Evolutionary conservation across 192 early-diverging fungal species (phyloP).

Genomic region (Coemansia sp.): DNA sequence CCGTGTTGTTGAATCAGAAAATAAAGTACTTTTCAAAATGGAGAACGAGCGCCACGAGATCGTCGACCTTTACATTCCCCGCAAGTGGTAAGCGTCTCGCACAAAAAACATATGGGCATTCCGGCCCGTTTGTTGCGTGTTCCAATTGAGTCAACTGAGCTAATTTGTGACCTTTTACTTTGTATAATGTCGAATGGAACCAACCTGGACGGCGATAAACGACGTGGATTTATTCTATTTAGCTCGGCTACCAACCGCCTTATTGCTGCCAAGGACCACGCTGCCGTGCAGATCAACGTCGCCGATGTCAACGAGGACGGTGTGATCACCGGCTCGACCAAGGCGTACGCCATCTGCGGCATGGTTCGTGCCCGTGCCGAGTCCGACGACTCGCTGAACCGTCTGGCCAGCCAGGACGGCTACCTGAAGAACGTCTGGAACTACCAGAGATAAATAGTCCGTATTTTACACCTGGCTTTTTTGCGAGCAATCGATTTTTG

Average conservation of each 20-base stretch:
- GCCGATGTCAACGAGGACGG: conserved; percentile 88
- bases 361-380: conserved; percentile 87
- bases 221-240: background rate
- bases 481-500: background rate
- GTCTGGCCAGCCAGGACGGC: conserved; percentile 77
- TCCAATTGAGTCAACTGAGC: too few species aligned
- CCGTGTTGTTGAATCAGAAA: conserved; percentile 1
- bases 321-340: conserved; percentile 67
- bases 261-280: conserved; percentile 98
- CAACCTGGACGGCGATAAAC: too few species aligned
- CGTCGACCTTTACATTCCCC: conserved; percentile 91
- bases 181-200: too few species aligned
- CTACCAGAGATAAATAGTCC: conserved; percentile 64
- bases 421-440: conserved; percentile 76
- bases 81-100: conserved; percentile 67
- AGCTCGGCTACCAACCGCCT: conserved; percentile 95
- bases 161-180: too few species aligned
- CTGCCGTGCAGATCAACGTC: conserved; percentile 93
- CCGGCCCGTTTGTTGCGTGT: too few species aligned
- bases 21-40: conserved; percentile 22
- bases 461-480: background rate
- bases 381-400: conserved; percentile 96
- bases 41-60: conserved; percentile 48
- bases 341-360: conserved; percentile 73
- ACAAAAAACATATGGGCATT: background rate